Evolutionary conservation across 2,329 filamentous ascomycete species (phyloP).

Genomic region (Pseudogymnoascus sp.): DNA sequence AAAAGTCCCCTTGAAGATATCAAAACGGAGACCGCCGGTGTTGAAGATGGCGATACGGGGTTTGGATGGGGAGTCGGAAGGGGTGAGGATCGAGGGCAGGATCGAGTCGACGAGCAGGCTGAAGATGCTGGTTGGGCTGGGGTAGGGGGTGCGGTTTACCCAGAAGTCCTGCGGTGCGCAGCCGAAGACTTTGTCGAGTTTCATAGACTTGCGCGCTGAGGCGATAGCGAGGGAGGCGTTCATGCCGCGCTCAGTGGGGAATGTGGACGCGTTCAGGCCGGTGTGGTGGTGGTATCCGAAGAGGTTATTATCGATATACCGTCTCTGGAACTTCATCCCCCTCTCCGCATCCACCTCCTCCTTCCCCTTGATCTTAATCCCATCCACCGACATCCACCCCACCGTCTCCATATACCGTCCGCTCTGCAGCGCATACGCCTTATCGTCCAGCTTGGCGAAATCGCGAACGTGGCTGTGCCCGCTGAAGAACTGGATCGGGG

Average conservation of each 20-base stretch:
- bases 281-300: slow-evolving; percentile 77
- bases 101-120: slow-evolving; percentile 51
- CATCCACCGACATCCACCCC: slow-evolving; percentile 82
- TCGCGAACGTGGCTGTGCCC: slow-evolving; percentile 87
- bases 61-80: slow-evolving; percentile 46
- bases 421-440: slow-evolving; percentile 71
- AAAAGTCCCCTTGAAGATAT: slow-evolving; percentile 87
- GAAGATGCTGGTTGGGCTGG: slow-evolving; percentile 66
- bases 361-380: slow-evolving; percentile 30
- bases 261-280: slow-evolving; percentile 61
- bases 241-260: slow-evolving; percentile 67
- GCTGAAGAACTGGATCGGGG: slow-evolving; percentile 83
- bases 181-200: slow-evolving; percentile 68
- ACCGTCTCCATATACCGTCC: slow-evolving; percentile 93
- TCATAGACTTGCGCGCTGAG: slow-evolving; percentile 57
- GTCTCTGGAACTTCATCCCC: slow-evolving; percentile 56
- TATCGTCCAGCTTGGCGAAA: slow-evolving; percentile 67
- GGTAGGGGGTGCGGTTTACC: slow-evolving; percentile 72
- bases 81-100: slow-evolving; percentile 50
- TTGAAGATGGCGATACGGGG: slow-evolving; percentile 72
- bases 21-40: slow-evolving; percentile 86
- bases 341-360: slow-evolving; percentile 26
- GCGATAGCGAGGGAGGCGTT: slow-evolving; percentile 64
- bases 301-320: slow-evolving; percentile 92
- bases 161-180: slow-evolving; percentile 75